Conservation (phyloP, 192 early-diverging fungal genomes). For the Phycomyces blakesleeanus region DNA sequence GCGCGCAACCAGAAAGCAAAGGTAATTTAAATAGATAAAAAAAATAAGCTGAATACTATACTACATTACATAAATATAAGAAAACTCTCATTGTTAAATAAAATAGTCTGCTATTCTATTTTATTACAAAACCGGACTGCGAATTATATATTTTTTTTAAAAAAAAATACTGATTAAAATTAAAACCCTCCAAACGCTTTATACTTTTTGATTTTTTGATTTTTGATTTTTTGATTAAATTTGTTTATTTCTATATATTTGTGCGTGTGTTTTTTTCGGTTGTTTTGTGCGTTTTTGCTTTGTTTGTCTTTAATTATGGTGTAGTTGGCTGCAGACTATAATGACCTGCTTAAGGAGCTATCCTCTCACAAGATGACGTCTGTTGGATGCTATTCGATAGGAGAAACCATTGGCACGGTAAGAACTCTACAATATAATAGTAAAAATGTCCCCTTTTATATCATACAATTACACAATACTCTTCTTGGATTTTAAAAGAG, state of each 20-base stretch:
- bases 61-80: no score
- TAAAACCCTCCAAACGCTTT: no score
- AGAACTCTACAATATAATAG: conserved; percentile 9
- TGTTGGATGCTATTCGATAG: conserved; percentile 54
- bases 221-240: no score
- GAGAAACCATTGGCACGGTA: conserved; percentile 50
- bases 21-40: conserved; percentile 21
- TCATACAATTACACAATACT: background rate
- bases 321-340: conserved; percentile 56
- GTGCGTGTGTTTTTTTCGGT: no score
- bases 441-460: background rate
- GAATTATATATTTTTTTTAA: no score
- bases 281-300: no score
- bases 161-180: no score
- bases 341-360: conserved; percentile 59
- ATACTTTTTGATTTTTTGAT: no score
- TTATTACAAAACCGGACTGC: no score
- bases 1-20: conserved; percentile 43
- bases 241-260: conserved; percentile 6
- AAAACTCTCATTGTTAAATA: no score
- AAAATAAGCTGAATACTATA: background rate
- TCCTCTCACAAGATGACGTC: conserved; percentile 48
- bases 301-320: no score
- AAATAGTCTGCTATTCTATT: no score
- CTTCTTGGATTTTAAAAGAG: background rate